Percentiles rank a stretch among this genome's conserved stretches.
phyloP scores from a whole-genome alignment of 2,329 filamentous ascomycete species.

The Hymenoscyphus occultus region DNA sequence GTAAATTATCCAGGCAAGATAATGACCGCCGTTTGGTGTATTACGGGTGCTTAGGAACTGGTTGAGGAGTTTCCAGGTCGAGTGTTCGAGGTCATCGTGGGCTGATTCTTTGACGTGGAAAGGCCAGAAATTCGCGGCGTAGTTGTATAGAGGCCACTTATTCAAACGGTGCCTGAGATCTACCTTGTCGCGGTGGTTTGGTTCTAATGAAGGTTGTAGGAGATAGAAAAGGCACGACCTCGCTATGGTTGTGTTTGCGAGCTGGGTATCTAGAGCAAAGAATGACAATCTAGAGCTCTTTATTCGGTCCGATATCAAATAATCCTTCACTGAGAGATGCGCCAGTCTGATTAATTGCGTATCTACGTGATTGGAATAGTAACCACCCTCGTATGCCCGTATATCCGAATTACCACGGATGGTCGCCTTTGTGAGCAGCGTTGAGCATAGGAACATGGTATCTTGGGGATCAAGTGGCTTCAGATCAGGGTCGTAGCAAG shows the following conservation, averaged over 20 bases:
- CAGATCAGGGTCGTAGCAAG: slow-evolving; percentile 1
- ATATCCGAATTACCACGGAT: background rate
- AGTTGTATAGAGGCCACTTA: slow-evolving; percentile 5
- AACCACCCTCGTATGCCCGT: background rate
- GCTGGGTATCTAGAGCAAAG: background rate
- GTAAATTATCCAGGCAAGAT: background rate
- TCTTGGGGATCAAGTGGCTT: background rate
- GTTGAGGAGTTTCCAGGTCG: background rate
- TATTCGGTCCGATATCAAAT: background rate
- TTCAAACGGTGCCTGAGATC: background rate
- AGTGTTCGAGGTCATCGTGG: background rate
- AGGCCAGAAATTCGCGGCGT: slow-evolving; percentile 4
- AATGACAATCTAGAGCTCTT: background rate
- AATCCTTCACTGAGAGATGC: slow-evolving; percentile 6
- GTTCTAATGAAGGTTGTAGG: background rate
- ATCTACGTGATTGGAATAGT: background rate
- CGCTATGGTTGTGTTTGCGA: background rate
- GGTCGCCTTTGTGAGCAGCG: background rate
- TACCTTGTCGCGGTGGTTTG: background rate
- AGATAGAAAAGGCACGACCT: slow-evolving; percentile 6
- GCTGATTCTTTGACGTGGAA: background rate
- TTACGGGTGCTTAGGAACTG: background rate
- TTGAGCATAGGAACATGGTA: background rate
- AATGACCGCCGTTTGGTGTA: background rate
- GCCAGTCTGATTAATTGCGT: background rate